A percentile compares a stretch with the other conserved stretches of the same genome.
Conservation (phyloP, 345 rosid genomes). For the Fremontodendron californicum region DNA sequence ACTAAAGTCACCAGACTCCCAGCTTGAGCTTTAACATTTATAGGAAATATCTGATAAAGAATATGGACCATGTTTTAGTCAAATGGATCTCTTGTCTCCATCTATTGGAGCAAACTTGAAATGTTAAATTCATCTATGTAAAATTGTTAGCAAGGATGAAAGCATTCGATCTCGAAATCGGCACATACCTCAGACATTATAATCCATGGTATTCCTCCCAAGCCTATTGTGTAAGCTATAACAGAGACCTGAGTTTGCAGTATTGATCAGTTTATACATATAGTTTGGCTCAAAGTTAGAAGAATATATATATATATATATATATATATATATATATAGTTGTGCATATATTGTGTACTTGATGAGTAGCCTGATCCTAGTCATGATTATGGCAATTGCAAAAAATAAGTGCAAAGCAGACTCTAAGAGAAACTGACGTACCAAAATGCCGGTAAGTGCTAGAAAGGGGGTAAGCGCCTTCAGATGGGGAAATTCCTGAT, state of each 20-base stretch:
- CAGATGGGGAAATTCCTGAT: conserved; percentile 23
- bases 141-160: not conserved
- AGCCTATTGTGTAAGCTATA: conserved; percentile 26
- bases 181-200: conserved; percentile 40
- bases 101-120: not conserved
- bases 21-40: conserved; percentile 42
- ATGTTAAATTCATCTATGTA: not conserved
- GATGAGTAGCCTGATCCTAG: not conserved
- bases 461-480: conserved; percentile 28
- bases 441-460: conserved; percentile 18
- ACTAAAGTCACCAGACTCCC: conserved; percentile 42
- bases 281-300: not conserved
- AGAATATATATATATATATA: not conserved
- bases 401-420: not conserved
- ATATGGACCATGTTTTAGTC: conserved; percentile 2
- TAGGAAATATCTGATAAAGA: conserved; percentile 39
- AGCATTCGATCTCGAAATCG: not conserved
- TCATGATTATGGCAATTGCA: not conserved
- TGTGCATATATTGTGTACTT: not conserved
- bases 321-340: too few relatives aligned
- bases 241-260: conserved; percentile 26
- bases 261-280: not conserved
- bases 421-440: not conserved
- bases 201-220: conserved; percentile 42
- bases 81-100: not conserved